A percentile compares a stretch with the other conserved stretches of the same genome.
Evolutionary conservation across 441 rosid species (phyloP).

Genomic region (Adansonia madagascariensis): DNA sequence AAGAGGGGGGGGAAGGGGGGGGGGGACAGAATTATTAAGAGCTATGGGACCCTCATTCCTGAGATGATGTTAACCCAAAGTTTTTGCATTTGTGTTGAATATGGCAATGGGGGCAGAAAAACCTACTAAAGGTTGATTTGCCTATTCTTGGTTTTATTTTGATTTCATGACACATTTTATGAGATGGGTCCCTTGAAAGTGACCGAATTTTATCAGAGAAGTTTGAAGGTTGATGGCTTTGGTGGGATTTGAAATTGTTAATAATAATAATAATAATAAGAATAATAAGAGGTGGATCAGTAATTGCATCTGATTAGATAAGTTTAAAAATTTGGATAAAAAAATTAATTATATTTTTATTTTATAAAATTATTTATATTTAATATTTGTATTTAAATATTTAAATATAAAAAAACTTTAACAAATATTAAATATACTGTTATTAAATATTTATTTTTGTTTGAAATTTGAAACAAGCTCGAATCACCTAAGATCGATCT

Average conservation of each 20-base stretch:
- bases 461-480: background rate
- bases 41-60: constrained; percentile 15
- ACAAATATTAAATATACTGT: too few species aligned
- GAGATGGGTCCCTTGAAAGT: background rate
- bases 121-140: background rate
- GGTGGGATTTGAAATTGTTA: background rate
- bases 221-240: constrained; percentile 8
- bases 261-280: background rate
- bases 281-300: background rate
- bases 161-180: background rate
- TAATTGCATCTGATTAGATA: background rate
- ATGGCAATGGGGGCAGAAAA: background rate
- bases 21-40: constrained; percentile 1
- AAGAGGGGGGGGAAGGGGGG: too few species aligned
- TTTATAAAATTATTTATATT: too few species aligned
- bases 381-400: too few species aligned
- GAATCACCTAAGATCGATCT: background rate
- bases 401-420: too few species aligned
- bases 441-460: background rate
- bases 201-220: background rate
- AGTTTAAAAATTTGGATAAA: too few species aligned
- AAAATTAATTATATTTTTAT: too few species aligned
- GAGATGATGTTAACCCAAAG: background rate
- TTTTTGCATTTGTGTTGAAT: background rate
- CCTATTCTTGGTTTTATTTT: background rate